Conservation (phyloP, 495 filamentous ascomycete genomes). For the Talaromyces nanjingensis region DNA sequence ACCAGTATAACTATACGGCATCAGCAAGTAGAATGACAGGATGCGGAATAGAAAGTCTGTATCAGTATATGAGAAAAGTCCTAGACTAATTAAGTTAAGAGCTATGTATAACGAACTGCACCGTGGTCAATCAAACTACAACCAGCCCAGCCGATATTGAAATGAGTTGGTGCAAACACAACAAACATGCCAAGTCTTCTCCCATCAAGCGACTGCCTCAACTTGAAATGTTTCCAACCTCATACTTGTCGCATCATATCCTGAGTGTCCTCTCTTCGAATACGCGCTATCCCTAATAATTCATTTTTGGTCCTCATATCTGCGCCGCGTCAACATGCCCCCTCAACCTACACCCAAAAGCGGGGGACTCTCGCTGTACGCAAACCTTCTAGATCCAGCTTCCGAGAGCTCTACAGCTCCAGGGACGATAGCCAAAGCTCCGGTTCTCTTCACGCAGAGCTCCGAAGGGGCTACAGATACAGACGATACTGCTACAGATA, state of each 20-base stretch:
- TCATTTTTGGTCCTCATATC: too few relatives aligned
- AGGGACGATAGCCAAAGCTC: constrained; percentile 66
- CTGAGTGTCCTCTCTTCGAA: neutral
- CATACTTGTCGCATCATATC: neutral
- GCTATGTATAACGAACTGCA: neutral
- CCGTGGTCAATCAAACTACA: neutral
- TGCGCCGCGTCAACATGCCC: constrained; percentile 20
- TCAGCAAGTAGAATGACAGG: neutral
- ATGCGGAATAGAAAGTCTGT: neutral
- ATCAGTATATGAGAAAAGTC: neutral
- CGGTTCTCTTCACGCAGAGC: constrained; percentile 66
- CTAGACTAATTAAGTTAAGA: neutral
- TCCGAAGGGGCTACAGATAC: constrained; percentile 39
- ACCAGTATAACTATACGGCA: neutral
- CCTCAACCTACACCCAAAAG: constrained; percentile 29
- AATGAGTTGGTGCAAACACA: neutral
- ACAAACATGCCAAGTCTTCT: constrained; percentile 7
- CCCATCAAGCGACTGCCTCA: neutral
- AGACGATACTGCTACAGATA: constrained; percentile 58
- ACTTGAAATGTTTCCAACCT: neutral
- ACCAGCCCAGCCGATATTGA: neutral
- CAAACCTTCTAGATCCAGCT: constrained; percentile 52
- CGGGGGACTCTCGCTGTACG: constrained; percentile 52
- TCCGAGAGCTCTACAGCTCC: constrained; percentile 38
- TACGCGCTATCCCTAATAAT: neutral